Base-by-base conservation (phyloP, 257 asterid species). In the Haberlea rhodopensis region DNA sequence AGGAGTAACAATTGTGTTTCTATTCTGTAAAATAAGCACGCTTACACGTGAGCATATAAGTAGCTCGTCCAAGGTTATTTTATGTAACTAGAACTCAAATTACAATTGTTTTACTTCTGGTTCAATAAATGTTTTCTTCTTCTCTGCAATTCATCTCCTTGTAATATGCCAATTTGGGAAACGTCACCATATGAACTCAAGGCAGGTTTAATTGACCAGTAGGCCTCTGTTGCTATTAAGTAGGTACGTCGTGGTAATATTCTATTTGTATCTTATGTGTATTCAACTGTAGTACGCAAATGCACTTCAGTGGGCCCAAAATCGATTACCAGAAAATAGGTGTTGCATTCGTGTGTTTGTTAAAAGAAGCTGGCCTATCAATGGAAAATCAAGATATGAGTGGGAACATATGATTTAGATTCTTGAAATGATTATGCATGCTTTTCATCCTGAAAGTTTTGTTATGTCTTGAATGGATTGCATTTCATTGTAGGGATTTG, bases 81-180 rank as follows among this genome's bases (percentile, higher is more conserved):
- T n/a, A n/a, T n/a, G n/a, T n/a, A n/a, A n/a, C n/a, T n/a, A n/a
- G n/a, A n/a, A n/a, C n/a, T n/a, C n/a, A n/a, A n/a, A n/a, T n/a
- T n/a, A n/a, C n/a, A n/a, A n/a, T n/a, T n/a, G n/a, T n/a, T n/a
- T n/a, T n/a, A n/a, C n/a, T n/a, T n/a, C n/a, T n/a, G n/a, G n/a
- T n/a, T n/a, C n/a, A n/a, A n/a, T n/a, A n/a, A n/a, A 23, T n/a
- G n/a, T n/a, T n/a, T n/a, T n/a, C n/a, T n/a, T n/a, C n/a, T n/a
- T n/a, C n/a, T n/a, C n/a, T n/a, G n/a, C n/a, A n/a, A n/a, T n/a
- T n/a, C n/a, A n/a, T n/a, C n/a, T n/a, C n/a, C n/a, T n/a, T n/a
- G n/a, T n/a, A n/a, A n/a, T n/a, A n/a, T 90, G 37, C 92, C 90
- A 1, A 70, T 90, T 66, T 90, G 96, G 97, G 83, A 77, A 37